Evolutionary conservation across 805 yeast genomes (phyloP), one percentile per base, ranked within the genome.

Genomic region (Maudiozyma turicensis): DNA sequence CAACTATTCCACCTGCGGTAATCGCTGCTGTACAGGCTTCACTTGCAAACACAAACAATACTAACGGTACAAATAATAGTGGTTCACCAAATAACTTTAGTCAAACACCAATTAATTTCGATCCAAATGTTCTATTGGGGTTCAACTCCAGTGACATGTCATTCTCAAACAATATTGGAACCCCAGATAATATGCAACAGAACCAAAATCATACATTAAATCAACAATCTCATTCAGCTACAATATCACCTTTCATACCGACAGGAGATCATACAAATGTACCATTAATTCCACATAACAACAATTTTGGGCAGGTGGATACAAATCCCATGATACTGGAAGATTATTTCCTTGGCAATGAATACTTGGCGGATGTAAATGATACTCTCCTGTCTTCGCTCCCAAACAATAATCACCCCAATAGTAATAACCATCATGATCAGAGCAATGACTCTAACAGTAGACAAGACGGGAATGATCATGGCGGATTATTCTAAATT

Each of bases 31-130:
- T 40, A 8, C 43, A 40, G 6, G 38, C 38, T 5, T 35, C 38
- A n/a, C 6, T 35, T 4, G 38, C 38, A 20, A 20, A 20, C 26
- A 20, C 26, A 20, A 20, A 20, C 26, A 20, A 20, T 20, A 20
- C 26, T 20, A 20, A 20, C 4, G 26, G 26, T 20, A 4, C 26
- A 20, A 20, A 20, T 35, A 15, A 14, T n/a, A 38, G 10, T 15
- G 26, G 13, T 9, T 51, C 13, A 35, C 49, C 10, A 15, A 31
- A 43, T 20, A 43, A 33, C 20, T 33, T 34, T 11, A 43, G 15
- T 32, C 43, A 29, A 5, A 35, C 38, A n/a, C 40, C 9, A 52
- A 47, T 35, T 52, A 51, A 45, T 41, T 48, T 32, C 29, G 51
- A 13, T 33, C 50, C 38, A 5, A 35, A 35, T n/a, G 15, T 35